Base-by-base conservation (phyloP, 768 basidiomycete species). In the Filobasidium wieringae region DNA sequence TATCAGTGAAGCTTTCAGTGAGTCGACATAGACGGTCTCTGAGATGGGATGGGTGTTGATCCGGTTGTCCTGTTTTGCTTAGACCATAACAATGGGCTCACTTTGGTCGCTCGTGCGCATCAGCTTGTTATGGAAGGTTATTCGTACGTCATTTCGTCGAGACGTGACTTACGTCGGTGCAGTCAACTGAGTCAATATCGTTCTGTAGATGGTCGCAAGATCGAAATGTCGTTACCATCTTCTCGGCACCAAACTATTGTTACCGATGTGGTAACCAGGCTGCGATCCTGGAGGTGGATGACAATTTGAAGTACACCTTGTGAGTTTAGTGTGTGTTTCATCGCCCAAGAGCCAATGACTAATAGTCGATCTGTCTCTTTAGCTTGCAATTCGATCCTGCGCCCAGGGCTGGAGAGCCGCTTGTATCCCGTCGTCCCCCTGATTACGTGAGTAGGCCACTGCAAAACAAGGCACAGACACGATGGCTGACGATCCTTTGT, bases 361-460 rank as follows among this genome's bases (percentile, higher is more conserved):
- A 14, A 26, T 2, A 11, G 9, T 15, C 53, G 3, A 15, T 47
- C 12, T 4, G 12, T n/a, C 11, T 14, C 43, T 0, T 15, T 66
- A 97, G 91, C 86, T 81, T 99, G 76, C 95, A 99, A 83, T 99
- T 97, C 76, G 95, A 99, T 77, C 95, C 95, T 71, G 95, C 95
- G 66, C 95, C 95, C 68, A 81, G 95, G 74, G 91, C 93, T 70
- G 95, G 95, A 66, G 95, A 99, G 75, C 95, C 95, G 50, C 84
- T 97, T 60, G 95, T 99, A 63, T 91, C 92, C 22, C 63, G 72
- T 45, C 62, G 72, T 51, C 72, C 72, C 39, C 72, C 72, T 60
- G 72, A 73, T 60, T 73, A 73, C 60, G 72, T 73, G 59, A 63
- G 71, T 69, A 14, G 19, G n/a, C n/a, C n/a, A n/a, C n/a, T n/a